These are phyloP conservation scores for Guillardia theta DNA, from an alignment of 78 protist genomes.

Conservation along the genomic window DNA sequence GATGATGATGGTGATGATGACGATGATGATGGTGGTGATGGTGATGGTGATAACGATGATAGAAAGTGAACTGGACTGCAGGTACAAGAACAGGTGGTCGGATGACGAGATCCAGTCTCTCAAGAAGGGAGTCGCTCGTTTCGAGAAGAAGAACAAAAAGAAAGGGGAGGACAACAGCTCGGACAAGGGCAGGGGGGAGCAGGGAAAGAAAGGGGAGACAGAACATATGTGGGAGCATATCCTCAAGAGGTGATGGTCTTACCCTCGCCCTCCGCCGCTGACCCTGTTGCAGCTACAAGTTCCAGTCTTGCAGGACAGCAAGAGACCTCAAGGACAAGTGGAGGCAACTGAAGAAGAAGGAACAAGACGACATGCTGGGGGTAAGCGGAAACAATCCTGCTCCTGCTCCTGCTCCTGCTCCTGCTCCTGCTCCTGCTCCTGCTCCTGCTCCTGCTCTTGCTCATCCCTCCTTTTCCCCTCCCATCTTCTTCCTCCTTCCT, in stretches of 20 bases:
- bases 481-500: no score
- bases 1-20: no score
- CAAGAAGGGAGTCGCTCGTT: background rate
- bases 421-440: no score
- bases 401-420: no score
- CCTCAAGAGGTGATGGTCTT: background rate
- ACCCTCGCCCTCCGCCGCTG: background rate
- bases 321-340: constrained; percentile 10
- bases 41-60: background rate
- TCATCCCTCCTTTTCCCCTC: no score
- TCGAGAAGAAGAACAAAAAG: background rate
- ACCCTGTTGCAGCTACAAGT: background rate
- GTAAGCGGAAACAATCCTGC: no score
- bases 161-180: background rate
- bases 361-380: constrained; percentile 1
- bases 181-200: background rate
- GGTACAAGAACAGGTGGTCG: constrained; percentile 17
- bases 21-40: background rate
- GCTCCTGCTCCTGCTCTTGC: no score
- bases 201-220: background rate
- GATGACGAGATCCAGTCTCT: background rate
- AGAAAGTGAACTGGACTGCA: background rate
- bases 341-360: background rate
- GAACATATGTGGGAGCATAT: background rate
- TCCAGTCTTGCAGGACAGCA: background rate